Percentiles rank a stretch among this genome's conserved stretches.
Evolutionary conservation across 768 basidiomycete genomes (phyloP).

Genomic region (Porphyrellus cyaneotinctus): DNA sequence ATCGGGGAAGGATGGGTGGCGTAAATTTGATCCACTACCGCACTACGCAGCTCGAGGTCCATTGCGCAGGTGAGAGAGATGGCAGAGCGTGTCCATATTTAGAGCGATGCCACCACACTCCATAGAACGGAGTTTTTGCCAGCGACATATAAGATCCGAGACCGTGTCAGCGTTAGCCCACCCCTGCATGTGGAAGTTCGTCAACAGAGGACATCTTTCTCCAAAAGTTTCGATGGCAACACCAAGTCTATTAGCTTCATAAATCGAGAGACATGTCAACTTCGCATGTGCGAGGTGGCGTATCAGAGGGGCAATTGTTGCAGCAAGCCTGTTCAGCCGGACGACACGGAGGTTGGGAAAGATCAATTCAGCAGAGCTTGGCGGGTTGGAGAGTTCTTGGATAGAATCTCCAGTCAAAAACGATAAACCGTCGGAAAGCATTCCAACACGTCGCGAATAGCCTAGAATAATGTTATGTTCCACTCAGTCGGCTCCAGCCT

Average conservation of each 20-base stretch:
- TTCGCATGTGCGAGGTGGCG: no score
- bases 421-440: no score
- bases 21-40: neutral
- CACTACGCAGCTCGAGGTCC: neutral
- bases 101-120: neutral
- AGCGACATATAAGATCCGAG: neutral
- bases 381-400: no score
- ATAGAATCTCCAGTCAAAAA: no score
- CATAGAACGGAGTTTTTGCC: neutral
- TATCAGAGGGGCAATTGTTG: no score
- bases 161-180: neutral
- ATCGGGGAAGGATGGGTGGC: neutral
- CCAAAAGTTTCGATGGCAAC: neutral
- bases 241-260: neutral
- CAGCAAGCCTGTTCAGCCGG: no score
- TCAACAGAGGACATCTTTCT: neutral
- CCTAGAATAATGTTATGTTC: no score
- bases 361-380: no score
- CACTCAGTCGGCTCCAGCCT: no score
- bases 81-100: neutral
- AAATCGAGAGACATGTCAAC: neutral
- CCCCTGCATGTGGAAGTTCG: neutral
- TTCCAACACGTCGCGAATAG: no score
- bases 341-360: no score
- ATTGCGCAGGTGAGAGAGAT: neutral